Evolutionary conservation across 495 filamentous ascomycete species (phyloP), one percentile per base, ranked within the genome.

Genomic region (Podospora comata): DNA sequence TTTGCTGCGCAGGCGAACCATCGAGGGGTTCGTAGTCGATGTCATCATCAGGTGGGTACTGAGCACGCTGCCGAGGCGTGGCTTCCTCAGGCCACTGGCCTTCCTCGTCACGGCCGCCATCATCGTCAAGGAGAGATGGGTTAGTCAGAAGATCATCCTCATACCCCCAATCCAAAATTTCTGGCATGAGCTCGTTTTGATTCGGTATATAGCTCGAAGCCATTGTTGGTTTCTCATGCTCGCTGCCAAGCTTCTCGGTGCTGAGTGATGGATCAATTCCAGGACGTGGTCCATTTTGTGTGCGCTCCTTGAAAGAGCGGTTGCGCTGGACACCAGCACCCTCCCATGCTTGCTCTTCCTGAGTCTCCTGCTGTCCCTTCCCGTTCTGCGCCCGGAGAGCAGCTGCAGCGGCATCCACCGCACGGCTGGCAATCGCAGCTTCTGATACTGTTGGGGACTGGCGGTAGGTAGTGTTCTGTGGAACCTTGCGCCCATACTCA

Each of bases 191-290:
- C 74, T 90, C 80, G 54, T 86, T 70, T 27, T 82, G 74, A 70
- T 85, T 83, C 16, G 90, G 90, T 59, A 92, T 67, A 67, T 87
- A 85, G 76, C 81, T 93, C 23, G 88, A 84, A 27, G 80, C 84
- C 79, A 94, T 74, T 67, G 83, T 81, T 19, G 85, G 81, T 0
- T 83, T 78, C 15, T 87, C 78, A 20, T 89, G 84, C 20, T 88
- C 85, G 32, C 85, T 79, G 13, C 60, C 68, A 23, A 90, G 88
- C 59, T 86, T 83, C 57, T 91, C 86, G 44, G 92, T 81, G 72
- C 91, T 94, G 68, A 91, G 90, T n/a, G 91, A 90, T 20, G n/a
- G 16, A 13, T 91, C 92, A 27, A 84, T 83, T 23, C 85, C 83
- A n/a, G 83, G 81, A 59, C 76, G 76, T 39, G 77, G 77, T 0